phyloP scores from a whole-genome alignment of 495 filamentous ascomycete genomes.

The Xylaria longipes region DNA sequence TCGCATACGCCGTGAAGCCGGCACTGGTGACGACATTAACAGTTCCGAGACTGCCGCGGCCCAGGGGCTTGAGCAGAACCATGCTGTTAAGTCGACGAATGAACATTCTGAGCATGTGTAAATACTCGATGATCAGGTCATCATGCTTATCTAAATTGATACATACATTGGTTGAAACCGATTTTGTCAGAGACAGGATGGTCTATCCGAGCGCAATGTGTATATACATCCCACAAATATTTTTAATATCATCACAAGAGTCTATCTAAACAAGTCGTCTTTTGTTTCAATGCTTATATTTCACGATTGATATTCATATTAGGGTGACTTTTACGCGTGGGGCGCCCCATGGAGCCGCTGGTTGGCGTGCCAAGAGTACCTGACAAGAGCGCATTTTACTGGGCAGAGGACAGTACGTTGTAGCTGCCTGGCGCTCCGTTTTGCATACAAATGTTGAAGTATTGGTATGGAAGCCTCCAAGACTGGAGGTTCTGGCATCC shows the following conservation, averaged over 20 bases:
- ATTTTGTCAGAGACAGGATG: not conserved
- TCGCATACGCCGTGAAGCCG: conserved; percentile 21
- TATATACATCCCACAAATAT: not conserved
- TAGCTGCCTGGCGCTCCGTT: no score
- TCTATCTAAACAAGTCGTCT: not conserved
- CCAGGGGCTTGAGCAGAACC: not conserved
- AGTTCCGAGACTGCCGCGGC: not conserved
- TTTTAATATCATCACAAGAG: not conserved
- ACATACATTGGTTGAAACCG: not conserved
- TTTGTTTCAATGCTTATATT: not conserved
- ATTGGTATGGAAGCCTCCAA: no score
- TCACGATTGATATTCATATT: not conserved
- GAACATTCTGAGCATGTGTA: conserved; percentile 13
- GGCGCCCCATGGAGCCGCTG: no score
- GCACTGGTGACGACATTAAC: conserved; percentile 12
- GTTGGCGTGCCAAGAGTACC: no score
- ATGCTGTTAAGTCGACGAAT: not conserved
- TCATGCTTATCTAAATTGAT: not conserved
- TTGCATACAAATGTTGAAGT: no score
- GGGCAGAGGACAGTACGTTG: no score
- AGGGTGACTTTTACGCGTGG: no score
- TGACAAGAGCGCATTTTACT: no score
- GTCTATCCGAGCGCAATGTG: not conserved
- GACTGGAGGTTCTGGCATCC: no score
- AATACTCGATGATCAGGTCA: not conserved